Conservation (phyloP, 1,139 yeast genomes). For the Magnusiomyces magnusii region DNA sequence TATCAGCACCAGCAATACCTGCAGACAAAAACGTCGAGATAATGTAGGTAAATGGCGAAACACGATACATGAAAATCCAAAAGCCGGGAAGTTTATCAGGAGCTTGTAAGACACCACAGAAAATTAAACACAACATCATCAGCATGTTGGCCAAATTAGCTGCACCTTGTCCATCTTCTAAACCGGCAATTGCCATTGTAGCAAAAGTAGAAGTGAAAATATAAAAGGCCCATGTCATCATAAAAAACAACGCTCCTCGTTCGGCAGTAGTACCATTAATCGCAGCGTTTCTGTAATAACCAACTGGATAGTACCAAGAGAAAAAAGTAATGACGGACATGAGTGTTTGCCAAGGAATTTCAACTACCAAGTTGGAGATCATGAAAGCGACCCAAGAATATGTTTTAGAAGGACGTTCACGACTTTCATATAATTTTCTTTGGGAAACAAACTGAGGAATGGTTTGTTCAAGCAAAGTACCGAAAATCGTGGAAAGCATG, state of each 20-base stretch:
- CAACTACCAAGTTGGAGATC: conserved; percentile 54
- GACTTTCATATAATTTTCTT: conserved; percentile 48
- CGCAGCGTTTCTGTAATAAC: conserved; percentile 44
- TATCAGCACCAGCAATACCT: conserved; percentile 48
- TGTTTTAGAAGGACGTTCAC: conserved; percentile 43
- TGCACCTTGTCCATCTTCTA: conserved; percentile 63
- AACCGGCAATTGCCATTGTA: conserved; percentile 53
- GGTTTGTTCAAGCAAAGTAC: conserved; percentile 59
- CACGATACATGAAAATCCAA: conserved; percentile 62
- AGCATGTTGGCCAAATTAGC: conserved; percentile 57
- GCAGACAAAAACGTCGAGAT: conserved; percentile 49
- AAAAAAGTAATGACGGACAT: conserved; percentile 57
- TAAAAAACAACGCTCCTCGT: conserved; percentile 65
- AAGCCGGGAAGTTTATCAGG: conserved; percentile 53
- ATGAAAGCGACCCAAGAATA: conserved; percentile 52
- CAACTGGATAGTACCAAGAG: conserved; percentile 67
- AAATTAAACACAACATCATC: conserved; percentile 60
- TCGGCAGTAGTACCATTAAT: conserved; percentile 48
- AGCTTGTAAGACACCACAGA: conserved; percentile 76
- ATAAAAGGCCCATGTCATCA: conserved; percentile 47
- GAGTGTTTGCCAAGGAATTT: conserved; percentile 60
- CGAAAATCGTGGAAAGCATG: conserved; percentile 52
- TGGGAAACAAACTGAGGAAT: conserved; percentile 58
- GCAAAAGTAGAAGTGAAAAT: conserved; percentile 58
- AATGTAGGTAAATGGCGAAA: conserved; percentile 62